Evolutionary conservation across 805 yeast species (phyloP), one percentile per base, ranked within the genome.

Genomic region (Lipomyces spencermartinsiae): DNA sequence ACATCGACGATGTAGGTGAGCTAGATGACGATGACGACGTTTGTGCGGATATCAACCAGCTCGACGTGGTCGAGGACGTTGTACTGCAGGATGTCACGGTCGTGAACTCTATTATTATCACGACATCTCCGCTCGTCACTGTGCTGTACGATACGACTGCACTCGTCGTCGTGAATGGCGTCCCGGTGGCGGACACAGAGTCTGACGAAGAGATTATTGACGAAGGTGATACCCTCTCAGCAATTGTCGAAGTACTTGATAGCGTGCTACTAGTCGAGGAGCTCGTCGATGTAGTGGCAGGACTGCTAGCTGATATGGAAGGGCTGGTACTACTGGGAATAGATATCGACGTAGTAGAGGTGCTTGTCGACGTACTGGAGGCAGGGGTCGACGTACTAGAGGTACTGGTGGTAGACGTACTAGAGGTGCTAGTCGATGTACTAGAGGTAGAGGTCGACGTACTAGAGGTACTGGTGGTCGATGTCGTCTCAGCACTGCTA

Each of bases 201-300:
- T 25, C 29, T 2, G 29, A 25, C 3, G 29, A 16, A n/a, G 39
- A 35, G 14, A 4, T 12, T 35, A 5, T 35, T 14, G 39, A 35
- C 39, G 16, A 10, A 2, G 39, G 8, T 37, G 43, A 37, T 16
- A 16, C 16, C 10, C 9, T 43, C 49, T 43, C 49, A 16, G 19
- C 4, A 16, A 19, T 16, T 43, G 49, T 43, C 49, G 63, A 9
- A 33, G 59, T 16, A 8, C 61, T 46, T 14, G 65, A 43, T 16
- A 29, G 22, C 46, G 55, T 10, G 4, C 14, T 37, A 19, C 58
- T n/a, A 19, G 62, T 46, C 35, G 56, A 25, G 22, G 55, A 29
- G 22, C 37, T 14, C 25, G 51, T 16, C 1, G 37, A 8, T n/a
- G 25, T 25, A 1, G 59, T 7, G 8, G 39, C 19, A 16, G 22